Evolutionary conservation across 306 rosid species (phyloP), one percentile per base, ranked within the genome.

Genomic region (Cicer chorassanicum): DNA sequence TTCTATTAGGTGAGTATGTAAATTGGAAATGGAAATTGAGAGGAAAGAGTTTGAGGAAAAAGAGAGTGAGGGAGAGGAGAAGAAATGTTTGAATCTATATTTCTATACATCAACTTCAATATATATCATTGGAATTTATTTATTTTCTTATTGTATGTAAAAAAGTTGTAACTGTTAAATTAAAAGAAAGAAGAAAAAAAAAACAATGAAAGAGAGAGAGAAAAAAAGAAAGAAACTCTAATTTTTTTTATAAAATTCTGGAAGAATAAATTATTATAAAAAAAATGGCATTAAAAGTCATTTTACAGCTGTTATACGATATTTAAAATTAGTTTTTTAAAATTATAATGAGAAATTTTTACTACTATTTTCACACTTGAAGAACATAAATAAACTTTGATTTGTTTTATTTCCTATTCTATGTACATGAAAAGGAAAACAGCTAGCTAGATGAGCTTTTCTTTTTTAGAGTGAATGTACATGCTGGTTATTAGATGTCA

Each of bases 21-120:
- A 48, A 80, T 66, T 76, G 51, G 79, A 73, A 77, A 57, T 67
- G 16, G 50, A 68, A 61, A 51, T 18, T 76, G 24, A 18, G 41
- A 72, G 54, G 40, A 55, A 65, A 57, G 48, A 15, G 61, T 55
- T 15, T 70, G 63, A 59, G n/a, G 42, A 45, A 42, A 65, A 49
- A 14, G 46, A 15, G 76, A n/a, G 42, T 24, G 15, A 55, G 61
- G 38, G 65, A 53, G 49, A 76, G 45, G 18, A 66, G 71, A 67
- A 74, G 74, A 64, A 16, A 55, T 78, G 81, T 78, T 82, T 79
- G 86, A 84, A 80, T 79, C 82, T 76, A 63, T 80, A 70, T 73
- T 78, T 78, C 86, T 39, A 68, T 38, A 55, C 77, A 49, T 78
- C 55, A 62, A 43, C 86, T 79, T 79, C 81, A 49, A 66, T 78